Evolutionary conservation across 768 basidiomycete genomes (phyloP).

Genomic region (Tylopilus sp.): DNA sequence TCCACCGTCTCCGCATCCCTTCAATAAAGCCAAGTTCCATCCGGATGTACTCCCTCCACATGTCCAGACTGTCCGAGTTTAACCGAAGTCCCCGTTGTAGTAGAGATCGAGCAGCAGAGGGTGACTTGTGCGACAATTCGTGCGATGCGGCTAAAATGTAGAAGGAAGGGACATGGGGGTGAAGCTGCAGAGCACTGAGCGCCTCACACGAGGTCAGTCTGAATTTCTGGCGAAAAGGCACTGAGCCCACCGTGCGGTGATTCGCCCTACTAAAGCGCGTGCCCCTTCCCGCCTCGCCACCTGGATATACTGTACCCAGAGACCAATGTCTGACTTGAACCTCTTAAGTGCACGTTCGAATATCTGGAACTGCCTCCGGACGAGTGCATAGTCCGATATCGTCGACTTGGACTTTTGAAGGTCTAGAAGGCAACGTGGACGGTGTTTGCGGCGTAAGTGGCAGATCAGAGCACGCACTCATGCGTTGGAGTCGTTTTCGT

Average conservation of each 20-base stretch:
- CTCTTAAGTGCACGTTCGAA: slow-evolving; percentile 86
- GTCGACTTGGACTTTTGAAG: slow-evolving; percentile 43
- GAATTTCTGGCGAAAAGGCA: neutral
- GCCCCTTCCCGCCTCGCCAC: slow-evolving; percentile 81
- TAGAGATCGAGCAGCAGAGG: slow-evolving; percentile 76
- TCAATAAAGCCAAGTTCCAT: slow-evolving; percentile 90
- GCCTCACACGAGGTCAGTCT: slow-evolving; percentile 4
- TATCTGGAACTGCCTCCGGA: slow-evolving; percentile 81
- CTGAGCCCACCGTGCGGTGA: slow-evolving; percentile 68
- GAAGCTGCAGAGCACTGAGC: slow-evolving; percentile 78
- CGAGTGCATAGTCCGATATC: slow-evolving; percentile 81
- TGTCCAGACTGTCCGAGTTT: slow-evolving; percentile 62
- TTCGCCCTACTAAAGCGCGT: slow-evolving; percentile 71
- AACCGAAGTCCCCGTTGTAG: slow-evolving; percentile 84
- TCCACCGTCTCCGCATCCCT: slow-evolving; percentile 75
- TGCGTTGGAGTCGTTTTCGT: slow-evolving; percentile 65
- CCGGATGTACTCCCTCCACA: slow-evolving; percentile 89
- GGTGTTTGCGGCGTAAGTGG: neutral
- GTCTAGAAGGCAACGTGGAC: slow-evolving; percentile 20
- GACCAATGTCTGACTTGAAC: slow-evolving; percentile 82
- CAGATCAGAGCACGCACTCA: slow-evolving; percentile 47
- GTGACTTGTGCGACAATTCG: slow-evolving; percentile 70
- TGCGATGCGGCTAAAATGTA: slow-evolving; percentile 86
- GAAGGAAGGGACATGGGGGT: slow-evolving; percentile 71
- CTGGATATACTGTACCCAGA: slow-evolving; percentile 89